Percentiles rank a stretch among this genome's conserved stretches.
These are phyloP conservation scores for Galerina sulciceps DNA, from an alignment of 768 basidiomycete species.

Conservation along the genomic window DNA sequence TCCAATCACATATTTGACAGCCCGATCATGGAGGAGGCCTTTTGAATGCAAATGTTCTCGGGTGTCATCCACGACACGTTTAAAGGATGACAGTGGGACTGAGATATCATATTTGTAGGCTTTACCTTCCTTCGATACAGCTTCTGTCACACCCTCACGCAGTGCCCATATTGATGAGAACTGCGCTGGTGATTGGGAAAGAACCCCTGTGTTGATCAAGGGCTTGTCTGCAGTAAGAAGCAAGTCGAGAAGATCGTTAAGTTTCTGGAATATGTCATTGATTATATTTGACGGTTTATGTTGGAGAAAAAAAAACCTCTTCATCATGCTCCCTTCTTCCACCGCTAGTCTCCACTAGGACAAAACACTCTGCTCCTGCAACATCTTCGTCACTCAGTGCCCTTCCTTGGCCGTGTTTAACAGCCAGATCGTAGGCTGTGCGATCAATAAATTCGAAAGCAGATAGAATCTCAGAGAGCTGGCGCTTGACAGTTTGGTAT, in stretches of 20 bases:
- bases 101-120: conserved; percentile 98
- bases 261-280: conserved; percentile 65
- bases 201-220: conserved; percentile 86
- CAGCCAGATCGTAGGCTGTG: conserved; percentile 81
- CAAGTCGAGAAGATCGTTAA: conserved; percentile 75
- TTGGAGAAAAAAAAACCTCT: conserved; percentile 58
- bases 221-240: conserved; percentile 75
- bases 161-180: conserved; percentile 90
- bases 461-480: conserved; percentile 92
- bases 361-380: conserved; percentile 83
- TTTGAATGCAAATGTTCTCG: conserved; percentile 71
- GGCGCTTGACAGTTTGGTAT: conserved; percentile 78
- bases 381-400: conserved; percentile 76
- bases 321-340: conserved; percentile 92
- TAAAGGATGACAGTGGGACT: conserved; percentile 84
- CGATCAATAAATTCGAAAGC: conserved; percentile 98
- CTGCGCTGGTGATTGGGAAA: conserved; percentile 90
- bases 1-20: conserved; percentile 85
- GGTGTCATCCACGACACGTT: conserved; percentile 83
- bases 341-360: conserved; percentile 94
- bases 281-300: background rate
- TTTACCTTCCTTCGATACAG: conserved; percentile 91
- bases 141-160: conserved; percentile 91
- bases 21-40: conserved; percentile 70
- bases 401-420: conserved; percentile 81